These are phyloP conservation scores for Paxillus ammoniavirescens DNA, from an alignment of 768 basidiomycete species.

Conservation along the genomic window DNA sequence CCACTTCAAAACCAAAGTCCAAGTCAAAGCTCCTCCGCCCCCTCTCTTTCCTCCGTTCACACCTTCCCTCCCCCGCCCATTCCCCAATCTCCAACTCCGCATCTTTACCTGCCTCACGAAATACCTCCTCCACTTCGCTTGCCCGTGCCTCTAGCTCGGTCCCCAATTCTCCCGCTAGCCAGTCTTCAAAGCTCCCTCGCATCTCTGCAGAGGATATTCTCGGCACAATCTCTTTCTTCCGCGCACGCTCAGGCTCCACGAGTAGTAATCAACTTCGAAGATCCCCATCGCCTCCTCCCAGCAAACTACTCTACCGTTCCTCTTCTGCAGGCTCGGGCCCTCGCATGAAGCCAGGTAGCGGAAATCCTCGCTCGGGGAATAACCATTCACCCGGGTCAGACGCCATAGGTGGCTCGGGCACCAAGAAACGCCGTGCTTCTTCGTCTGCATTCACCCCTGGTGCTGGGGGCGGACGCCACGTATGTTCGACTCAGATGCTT, in stretches of 20 bases:
- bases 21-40: constrained; percentile 20
- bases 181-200: constrained; percentile 9
- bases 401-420: not conserved
- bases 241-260: constrained; percentile 20
- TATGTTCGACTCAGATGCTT: constrained; percentile 8
- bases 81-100: constrained; percentile 7
- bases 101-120: constrained; percentile 13
- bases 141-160: constrained; percentile 9
- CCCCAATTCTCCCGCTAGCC: constrained; percentile 13
- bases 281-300: constrained; percentile 17
- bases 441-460: constrained; percentile 22
- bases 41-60: constrained; percentile 19
- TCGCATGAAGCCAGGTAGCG: not conserved
- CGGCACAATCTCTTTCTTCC: constrained; percentile 30
- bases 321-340: constrained; percentile 18
- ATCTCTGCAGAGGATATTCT: constrained; percentile 31
- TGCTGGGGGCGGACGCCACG: constrained; percentile 31
- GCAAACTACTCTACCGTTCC: constrained; percentile 18
- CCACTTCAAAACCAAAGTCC: not conserved
- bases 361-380: constrained; percentile 5
- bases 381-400: not conserved
- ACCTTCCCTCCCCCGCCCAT: constrained; percentile 8
- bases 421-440: constrained; percentile 20
- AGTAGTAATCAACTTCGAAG: not conserved
- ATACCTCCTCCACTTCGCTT: constrained; percentile 15